A percentile compares a stretch with the other conserved stretches of the same genome.
These are phyloP conservation scores for Ophiostoma fasciatum DNA, from an alignment of 2,329 filamentous ascomycete species.

Conservation along the genomic window DNA sequence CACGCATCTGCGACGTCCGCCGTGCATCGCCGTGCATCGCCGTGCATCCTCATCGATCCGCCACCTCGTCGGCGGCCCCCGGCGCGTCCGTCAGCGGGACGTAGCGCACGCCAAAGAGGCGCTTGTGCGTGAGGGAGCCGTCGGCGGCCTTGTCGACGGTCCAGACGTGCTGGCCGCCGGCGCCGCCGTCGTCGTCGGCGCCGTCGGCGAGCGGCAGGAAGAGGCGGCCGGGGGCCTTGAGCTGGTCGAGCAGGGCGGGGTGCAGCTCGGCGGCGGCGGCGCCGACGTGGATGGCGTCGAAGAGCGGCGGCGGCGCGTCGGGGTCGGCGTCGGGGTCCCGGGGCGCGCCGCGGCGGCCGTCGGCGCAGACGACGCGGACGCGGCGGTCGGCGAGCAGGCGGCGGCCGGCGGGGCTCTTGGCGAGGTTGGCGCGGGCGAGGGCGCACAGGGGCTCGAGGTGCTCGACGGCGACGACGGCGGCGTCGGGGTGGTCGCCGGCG, in stretches of 20 bases:
- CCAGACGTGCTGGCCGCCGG: conserved; percentile 50
- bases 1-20: too few relatives aligned
- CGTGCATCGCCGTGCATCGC: too few relatives aligned
- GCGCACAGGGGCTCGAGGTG: conserved; percentile 53
- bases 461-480: conserved; percentile 54
- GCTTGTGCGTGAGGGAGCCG: conserved; percentile 45
- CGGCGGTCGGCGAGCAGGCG: conserved; percentile 46
- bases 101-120: conserved; percentile 58
- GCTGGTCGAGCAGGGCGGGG: conserved; percentile 55
- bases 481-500: conserved; percentile 36
- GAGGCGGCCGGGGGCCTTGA: conserved; percentile 63
- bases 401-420: conserved; percentile 42
- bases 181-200: neutral
- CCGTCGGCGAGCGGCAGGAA: conserved; percentile 64
- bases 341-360: conserved; percentile 50
- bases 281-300: conserved; percentile 92
- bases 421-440: conserved; percentile 50
- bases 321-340: conserved; percentile 26
- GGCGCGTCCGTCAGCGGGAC: conserved; percentile 27
- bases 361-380: conserved; percentile 60
- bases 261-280: conserved; percentile 69
- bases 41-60: too few relatives aligned
- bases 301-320: conserved; percentile 32
- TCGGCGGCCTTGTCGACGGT: conserved; percentile 55
- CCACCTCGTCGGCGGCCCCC: too few relatives aligned